Conservation (phyloP, 345 rosid species). For the Eucalyptus caleyi region DNA sequence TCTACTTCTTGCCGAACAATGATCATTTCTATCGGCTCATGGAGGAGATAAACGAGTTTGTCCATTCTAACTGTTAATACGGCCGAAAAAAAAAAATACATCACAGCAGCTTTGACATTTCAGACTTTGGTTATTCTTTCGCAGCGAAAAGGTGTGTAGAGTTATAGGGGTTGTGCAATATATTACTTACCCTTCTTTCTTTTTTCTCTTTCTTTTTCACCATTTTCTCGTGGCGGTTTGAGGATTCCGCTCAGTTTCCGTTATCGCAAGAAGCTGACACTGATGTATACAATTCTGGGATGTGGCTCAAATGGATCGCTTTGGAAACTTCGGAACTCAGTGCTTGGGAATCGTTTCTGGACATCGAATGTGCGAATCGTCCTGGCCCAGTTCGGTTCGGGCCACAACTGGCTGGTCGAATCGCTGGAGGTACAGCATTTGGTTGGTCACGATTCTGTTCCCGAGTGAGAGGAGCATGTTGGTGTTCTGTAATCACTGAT, state of each 20-base stretch:
- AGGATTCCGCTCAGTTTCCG: not conserved
- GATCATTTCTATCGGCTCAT: slow-evolving; percentile 11
- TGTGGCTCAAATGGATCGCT: not conserved
- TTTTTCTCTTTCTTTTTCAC: not conserved
- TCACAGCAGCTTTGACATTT: not conserved
- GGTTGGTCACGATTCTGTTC: not conserved
- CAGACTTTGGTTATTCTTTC: not conserved
- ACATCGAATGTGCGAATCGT: not conserved
- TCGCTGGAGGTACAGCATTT: not conserved
- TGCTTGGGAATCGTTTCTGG: not conserved
- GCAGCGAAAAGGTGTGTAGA: not conserved
- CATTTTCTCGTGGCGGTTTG: not conserved
- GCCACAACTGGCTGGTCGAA: not conserved
- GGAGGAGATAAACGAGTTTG: slow-evolving; percentile 12
- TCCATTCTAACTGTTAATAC: not conserved
- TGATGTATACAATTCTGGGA: not conserved
- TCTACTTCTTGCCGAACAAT: slow-evolving; percentile 13
- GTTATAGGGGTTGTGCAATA: not conserved
- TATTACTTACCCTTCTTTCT: not conserved
- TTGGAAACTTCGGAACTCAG: not conserved
- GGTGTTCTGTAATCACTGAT: not conserved
- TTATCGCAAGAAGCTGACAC: not conserved
- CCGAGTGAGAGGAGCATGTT: not conserved
- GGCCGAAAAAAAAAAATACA: not conserved
- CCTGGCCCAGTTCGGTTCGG: not conserved